Evolutionary conservation across 192 early-diverging fungal species (phyloP).

Genomic region (Nowakowskiella sp.): DNA sequence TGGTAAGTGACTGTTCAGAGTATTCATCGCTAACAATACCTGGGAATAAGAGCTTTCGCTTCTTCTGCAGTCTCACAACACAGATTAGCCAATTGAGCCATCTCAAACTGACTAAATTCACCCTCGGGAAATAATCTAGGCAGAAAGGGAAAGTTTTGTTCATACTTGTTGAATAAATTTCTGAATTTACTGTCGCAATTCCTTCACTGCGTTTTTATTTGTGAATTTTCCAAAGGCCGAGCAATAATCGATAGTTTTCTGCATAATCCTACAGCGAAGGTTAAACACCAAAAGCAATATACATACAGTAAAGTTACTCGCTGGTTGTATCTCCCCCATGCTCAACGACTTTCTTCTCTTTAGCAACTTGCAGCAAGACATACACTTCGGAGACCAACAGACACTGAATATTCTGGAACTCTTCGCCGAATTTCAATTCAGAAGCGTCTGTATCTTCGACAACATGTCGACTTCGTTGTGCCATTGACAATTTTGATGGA

Average conservation of each 20-base stretch:
- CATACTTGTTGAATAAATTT: background rate
- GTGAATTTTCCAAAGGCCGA: slow-evolving; percentile 74
- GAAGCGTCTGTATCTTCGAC: slow-evolving; percentile 3
- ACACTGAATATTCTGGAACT: slow-evolving; percentile 36
- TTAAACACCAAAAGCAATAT: too few species aligned
- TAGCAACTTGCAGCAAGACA: slow-evolving; percentile 29
- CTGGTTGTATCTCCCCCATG: too few species aligned
- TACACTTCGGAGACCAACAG: slow-evolving; percentile 42
- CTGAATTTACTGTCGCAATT: slow-evolving; percentile 62
- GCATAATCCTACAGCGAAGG: slow-evolving; percentile 68
- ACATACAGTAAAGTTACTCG: too few species aligned
- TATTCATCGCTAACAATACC: slow-evolving; percentile 33
- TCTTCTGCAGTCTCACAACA: slow-evolving; percentile 88
- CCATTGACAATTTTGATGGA: background rate
- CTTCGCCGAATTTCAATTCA: slow-evolving; percentile 12
- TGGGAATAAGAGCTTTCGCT: slow-evolving; percentile 83
- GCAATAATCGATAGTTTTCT: slow-evolving; percentile 82
- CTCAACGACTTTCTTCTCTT: slow-evolving; percentile 14
- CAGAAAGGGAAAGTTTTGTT: background rate
- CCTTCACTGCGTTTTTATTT: slow-evolving; percentile 76
- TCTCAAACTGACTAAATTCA: slow-evolving; percentile 67
- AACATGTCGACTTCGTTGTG: slow-evolving; percentile 3
- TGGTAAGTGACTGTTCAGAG: background rate
- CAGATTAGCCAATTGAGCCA: slow-evolving; percentile 84
- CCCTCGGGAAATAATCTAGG: slow-evolving; percentile 26